Evolutionary conservation across 768 basidiomycete genomes (phyloP), one percentile per base, ranked within the genome.

Genomic region (Tylopilus sp.): DNA sequence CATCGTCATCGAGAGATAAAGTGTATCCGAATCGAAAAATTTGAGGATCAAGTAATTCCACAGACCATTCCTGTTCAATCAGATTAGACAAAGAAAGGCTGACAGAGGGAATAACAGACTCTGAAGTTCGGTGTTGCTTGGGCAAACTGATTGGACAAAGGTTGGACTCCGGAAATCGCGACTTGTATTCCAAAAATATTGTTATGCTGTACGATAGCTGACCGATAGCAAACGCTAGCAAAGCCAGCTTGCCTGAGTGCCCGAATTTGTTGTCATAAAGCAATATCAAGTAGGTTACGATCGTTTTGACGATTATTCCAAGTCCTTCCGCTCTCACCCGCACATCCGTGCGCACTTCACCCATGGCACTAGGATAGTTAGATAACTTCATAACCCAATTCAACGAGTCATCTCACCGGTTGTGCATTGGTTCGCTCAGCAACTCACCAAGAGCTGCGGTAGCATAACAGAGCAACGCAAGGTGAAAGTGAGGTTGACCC

Each of bases 241-340:
- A 76, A 7, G 88, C 82, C 52, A 81, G 71, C 6, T 77, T 70
- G 16, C 78, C 76, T 0, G 70, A 49, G 31, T 61, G 28, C 53
- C 59, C 22, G 38, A 55, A 58, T 50, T 59, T 58, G 24, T 71
- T 66, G 62, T 84, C 82, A 52, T 77, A 72, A 2, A 85, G 66
- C 25, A 98, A 75, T 3, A 84, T 73, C 5, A 78, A 57, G 55
- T 97, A 86, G 0, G 93, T 92, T 11, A 77, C 72, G 10, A 89
- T 48, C 1, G 92, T 85, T 71, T 92, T 93, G 41, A 71, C 58
- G 11, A 86, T 81, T 9, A 97, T 86, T 19, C 87, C 94, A 3
- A 80, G 70, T 3, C 92, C 97, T 72, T 99, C 96, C 3, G 93
- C 91, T 38, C 81, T 79, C 0, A 98, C 87, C 29, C 97, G 80